Evolutionary conservation across 352 stramenopile species (phyloP).

Genomic region (Pythium chondricola): DNA sequence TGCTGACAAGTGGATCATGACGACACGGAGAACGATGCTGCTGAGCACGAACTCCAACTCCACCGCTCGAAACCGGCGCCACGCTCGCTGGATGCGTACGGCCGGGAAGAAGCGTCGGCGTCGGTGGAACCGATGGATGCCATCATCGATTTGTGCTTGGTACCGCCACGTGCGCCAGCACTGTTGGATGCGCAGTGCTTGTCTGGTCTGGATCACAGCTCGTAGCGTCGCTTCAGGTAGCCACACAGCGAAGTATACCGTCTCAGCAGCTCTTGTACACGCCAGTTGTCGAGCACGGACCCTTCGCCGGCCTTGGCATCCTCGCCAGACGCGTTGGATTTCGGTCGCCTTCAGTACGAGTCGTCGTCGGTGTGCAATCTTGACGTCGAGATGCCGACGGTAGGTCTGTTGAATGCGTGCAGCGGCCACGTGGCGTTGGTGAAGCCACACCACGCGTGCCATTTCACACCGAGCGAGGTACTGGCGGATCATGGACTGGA

Average conservation of each 20-base stretch:
- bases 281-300: neutral
- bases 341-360: neutral
- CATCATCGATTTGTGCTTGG: conserved; percentile 3
- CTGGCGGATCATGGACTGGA: conserved; percentile 18
- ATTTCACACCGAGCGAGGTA: conserved; percentile 17
- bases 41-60: conserved; percentile 5
- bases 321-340: conserved; percentile 25
- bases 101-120: conserved; percentile 21
- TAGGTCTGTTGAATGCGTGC: conserved; percentile 23
- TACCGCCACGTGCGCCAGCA: conserved; percentile 10
- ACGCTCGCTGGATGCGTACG: conserved; percentile 19
- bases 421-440: conserved; percentile 10
- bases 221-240: neutral
- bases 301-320: conserved; percentile 8
- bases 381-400: conserved; percentile 14
- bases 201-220: neutral
- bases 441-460: conserved; percentile 9
- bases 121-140: neutral
- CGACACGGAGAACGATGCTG: conserved; percentile 7
- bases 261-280: conserved; percentile 5
- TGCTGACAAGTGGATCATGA: conserved; percentile 15
- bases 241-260: conserved; percentile 5
- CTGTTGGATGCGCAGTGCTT: conserved; percentile 15
- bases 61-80: conserved; percentile 9
- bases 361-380: conserved; percentile 19